Base-by-base conservation (phyloP, 1,139 yeast genomes). In the Ogataea hybrid region DNA sequence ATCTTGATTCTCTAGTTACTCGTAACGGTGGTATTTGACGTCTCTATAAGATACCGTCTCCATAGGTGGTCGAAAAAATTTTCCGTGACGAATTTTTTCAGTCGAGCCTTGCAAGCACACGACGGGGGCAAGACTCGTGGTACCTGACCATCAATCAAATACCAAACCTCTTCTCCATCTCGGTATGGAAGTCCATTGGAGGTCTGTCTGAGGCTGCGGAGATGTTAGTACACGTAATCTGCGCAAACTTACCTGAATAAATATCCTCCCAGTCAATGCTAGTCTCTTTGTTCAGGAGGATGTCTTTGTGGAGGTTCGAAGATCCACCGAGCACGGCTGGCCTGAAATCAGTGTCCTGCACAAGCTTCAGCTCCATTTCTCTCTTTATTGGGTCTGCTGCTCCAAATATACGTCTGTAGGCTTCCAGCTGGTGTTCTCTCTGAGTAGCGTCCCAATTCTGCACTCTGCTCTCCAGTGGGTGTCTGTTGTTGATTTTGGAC, bases 221-320 rank as follows among this genome's bases (percentile, higher is more conserved):
- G 17, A 22, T 39, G 48, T 37, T 35, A 41, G 25, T 30, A 39
- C 15, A 9, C 23, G 31, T 18, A 14, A 5, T 9, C 14, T 17
- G 5, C 8, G 25, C 10, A 10, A 39, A 49, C 55, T 41, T 43
- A 44, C 69, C 75, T 2, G 75, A 71, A 63, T 89, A 92, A 16
- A 92, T 73, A 59, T 94, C 98, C 59, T 92, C 97, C 97, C 97
- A 92, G 54, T 88, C 96, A 35, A 92, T 68, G 11, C 77, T 65
- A 17, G 81, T 65, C 49, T 92, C 97, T 54, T 76, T 81, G 66
- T 86, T 86, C 62, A 78, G 64, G 49, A 94, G 72, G 42, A 92
- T 84, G 58, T 90, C 97, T 46, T 71, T 75, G 32, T 57, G 61
- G 23, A 57, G 27, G 39, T 71, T 68, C 8, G 70, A 53, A n/a